Evolutionary conservation across 805 yeast species (phyloP).

Genomic region (Metschnikowia shivogae): DNA sequence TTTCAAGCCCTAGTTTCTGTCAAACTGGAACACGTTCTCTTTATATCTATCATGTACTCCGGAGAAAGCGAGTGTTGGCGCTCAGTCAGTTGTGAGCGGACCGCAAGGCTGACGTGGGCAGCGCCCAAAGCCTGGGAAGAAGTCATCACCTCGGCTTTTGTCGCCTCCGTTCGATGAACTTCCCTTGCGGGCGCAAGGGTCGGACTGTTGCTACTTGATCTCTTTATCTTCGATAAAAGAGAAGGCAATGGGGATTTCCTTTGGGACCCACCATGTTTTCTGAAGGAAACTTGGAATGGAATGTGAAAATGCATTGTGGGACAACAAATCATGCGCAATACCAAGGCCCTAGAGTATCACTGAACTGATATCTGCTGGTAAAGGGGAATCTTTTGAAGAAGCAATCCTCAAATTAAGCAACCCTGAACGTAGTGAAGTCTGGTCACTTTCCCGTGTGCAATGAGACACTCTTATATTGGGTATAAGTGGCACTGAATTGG

Average conservation of each 20-base stretch:
- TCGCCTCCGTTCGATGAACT: background rate
- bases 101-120: slow-evolving; percentile 1
- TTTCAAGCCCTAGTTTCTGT: background rate
- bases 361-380: background rate
- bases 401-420: too few species aligned
- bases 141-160: slow-evolving; percentile 1
- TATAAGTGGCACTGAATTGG: too few species aligned
- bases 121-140: slow-evolving; percentile 11
- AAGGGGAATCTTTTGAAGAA: background rate
- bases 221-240: background rate
- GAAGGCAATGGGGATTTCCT: background rate
- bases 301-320: background rate
- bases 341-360: background rate
- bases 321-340: slow-evolving; percentile 1
- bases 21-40: background rate
- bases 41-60: slow-evolving; percentile 7
- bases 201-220: slow-evolving; percentile 1
- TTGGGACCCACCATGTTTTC: background rate
- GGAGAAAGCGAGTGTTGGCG: slow-evolving; percentile 6
- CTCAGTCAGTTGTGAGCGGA: background rate
- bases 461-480: too few species aligned
- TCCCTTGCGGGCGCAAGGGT: background rate
- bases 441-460: too few species aligned
- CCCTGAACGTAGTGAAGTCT: too few species aligned
- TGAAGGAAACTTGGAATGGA: slow-evolving; percentile 1